Base-by-base conservation (phyloP, 108 stramenopile genomes). In the Parietichytrium sp. region DNA sequence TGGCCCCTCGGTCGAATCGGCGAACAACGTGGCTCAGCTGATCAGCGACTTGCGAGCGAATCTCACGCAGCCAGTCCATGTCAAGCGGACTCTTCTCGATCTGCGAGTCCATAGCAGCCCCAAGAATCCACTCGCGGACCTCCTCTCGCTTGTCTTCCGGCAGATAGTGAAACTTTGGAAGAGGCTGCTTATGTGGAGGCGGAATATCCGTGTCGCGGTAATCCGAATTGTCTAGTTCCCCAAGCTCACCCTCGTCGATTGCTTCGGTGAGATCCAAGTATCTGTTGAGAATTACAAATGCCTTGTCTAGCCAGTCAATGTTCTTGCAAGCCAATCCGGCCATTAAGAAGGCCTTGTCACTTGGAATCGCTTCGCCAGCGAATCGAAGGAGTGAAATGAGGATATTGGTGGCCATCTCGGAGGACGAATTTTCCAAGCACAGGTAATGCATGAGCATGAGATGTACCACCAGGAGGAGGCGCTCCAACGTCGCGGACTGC, bases 251-350 rank as follows among this genome's bases (percentile, higher is more conserved):
- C 79, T 89, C 89, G n/a, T 92, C 92, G 47, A 91, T 90, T 27
- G 91, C 91, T 80, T 92, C 92, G 26, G 87, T 81, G 10, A 92
- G 54, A 47, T 92, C 92, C 1, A 92, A 82, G 86, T 91, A 91
- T 3, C 92, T 85, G 77, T 92, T 92, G 25, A 91, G 81, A 29
- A 92, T 85, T 42, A 91, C 85, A 49, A 91, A 92, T 6, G 91
- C 92, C 50, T 91, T 50, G 81, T 86, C 89, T 3, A 80, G 50
- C 33, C 89, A 48, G 23, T 85, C 87, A n/a, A 54, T 29, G 7
- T 90, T 85, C 20, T 79, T 72, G 79, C 72, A 82, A 13, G 85
- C 54, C 47, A 18, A 53, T 1, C 91, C 91, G 8, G 92, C 92
- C 51, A 80, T 36, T 33, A 83, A 90, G 78, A 88, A 92, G 25